Evolutionary conservation across 1,284 basidiomycete species (phyloP).

Genomic region (Marasmius oreades): DNA sequence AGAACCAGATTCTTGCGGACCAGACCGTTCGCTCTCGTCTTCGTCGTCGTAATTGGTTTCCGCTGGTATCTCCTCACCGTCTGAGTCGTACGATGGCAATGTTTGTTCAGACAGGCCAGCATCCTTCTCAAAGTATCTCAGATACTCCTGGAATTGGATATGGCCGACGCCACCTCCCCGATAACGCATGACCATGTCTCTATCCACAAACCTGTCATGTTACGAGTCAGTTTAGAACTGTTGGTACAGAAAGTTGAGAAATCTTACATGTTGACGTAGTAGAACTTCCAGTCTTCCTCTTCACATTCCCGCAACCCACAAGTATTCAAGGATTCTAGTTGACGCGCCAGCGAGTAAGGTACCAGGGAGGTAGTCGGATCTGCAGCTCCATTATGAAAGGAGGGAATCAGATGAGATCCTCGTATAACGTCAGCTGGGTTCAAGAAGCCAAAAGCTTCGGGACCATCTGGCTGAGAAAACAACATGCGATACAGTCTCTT

Average conservation of each 20-base stretch:
- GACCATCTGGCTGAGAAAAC: conserved; percentile 17
- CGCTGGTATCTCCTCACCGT: too few relatives aligned
- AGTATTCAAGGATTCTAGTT: background rate
- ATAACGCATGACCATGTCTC: too few relatives aligned
- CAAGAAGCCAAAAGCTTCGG: conserved; percentile 27
- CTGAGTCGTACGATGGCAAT: too few relatives aligned
- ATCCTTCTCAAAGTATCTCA: background rate
- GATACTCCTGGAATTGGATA: background rate
- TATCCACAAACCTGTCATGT: conserved; percentile 15
- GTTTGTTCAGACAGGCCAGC: background rate
- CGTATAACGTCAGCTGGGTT: conserved; percentile 25
- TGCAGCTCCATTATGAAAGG: conserved; percentile 11
- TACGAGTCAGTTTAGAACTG: conserved; percentile 9
- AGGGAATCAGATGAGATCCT: conserved; percentile 21
- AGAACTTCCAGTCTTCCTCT: background rate
- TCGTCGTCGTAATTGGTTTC: background rate
- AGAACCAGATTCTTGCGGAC: too few relatives aligned
- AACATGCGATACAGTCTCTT: conserved; percentile 16
- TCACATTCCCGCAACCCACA: background rate
- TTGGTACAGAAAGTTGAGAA: background rate
- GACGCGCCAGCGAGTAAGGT: background rate
- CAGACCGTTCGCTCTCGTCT: too few relatives aligned
- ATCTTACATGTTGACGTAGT: conserved; percentile 6
- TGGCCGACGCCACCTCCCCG: conserved; percentile 7
- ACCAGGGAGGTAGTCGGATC: background rate